A percentile compares a stretch with the other conserved stretches of the same genome.
Evolutionary conservation across 768 basidiomycete genomes (phyloP).

Genomic region (Rhodotorula toruloides): DNA sequence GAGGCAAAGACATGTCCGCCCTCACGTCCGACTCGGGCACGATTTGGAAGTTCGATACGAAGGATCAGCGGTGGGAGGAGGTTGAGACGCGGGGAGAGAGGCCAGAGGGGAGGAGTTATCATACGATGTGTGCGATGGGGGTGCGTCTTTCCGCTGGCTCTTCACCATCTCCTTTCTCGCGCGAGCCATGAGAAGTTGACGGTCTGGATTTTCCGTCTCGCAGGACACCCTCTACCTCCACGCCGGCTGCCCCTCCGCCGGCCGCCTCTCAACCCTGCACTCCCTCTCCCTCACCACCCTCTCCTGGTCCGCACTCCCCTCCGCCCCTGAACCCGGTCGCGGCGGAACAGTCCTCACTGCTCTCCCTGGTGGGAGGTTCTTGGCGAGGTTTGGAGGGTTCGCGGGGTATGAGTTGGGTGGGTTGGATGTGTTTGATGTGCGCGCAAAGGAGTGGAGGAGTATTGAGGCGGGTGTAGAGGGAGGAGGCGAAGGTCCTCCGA

Average conservation of each 20-base stretch:
- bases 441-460: slow-evolving; percentile 41
- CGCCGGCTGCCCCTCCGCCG: slow-evolving; percentile 50
- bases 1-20: slow-evolving; percentile 50
- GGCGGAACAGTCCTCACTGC: slow-evolving; percentile 51
- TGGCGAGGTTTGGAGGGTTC: slow-evolving; percentile 46
- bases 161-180: not conserved
- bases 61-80: slow-evolving; percentile 45
- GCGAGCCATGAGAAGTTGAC: too few relatives aligned
- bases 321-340: slow-evolving; percentile 49
- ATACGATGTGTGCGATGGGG: slow-evolving; percentile 34
- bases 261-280: slow-evolving; percentile 48
- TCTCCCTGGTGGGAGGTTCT: slow-evolving; percentile 33
- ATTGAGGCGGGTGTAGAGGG: slow-evolving; percentile 15
- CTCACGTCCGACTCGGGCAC: slow-evolving; percentile 44
- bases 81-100: slow-evolving; percentile 44
- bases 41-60: slow-evolving; percentile 43
- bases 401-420: slow-evolving; percentile 47
- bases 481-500: slow-evolving; percentile 43
- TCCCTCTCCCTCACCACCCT: slow-evolving; percentile 45
- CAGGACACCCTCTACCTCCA: slow-evolving; percentile 50
- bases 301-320: slow-evolving; percentile 46
- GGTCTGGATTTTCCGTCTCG: not conserved
- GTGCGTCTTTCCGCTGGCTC: slow-evolving; percentile 8
- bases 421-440: slow-evolving; percentile 48
- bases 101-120: slow-evolving; percentile 49